phyloP scores from a whole-genome alignment of 2,329 filamentous ascomycete species.

The Phyllosticta capitalensis region DNA sequence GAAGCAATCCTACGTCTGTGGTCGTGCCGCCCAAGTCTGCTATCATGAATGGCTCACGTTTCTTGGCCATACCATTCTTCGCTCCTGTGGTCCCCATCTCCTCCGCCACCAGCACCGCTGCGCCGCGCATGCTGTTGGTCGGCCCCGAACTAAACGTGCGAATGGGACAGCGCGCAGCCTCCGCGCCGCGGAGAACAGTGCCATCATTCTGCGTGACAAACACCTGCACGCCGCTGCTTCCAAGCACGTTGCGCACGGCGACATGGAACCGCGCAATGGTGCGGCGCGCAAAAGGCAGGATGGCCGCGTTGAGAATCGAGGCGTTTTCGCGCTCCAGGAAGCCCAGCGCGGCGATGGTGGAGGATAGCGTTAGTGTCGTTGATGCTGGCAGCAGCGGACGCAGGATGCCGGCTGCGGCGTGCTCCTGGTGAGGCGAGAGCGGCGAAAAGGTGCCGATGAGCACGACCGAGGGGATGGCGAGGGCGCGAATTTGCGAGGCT shows the following conservation, averaged over 20 bases:
- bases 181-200: slow-evolving; percentile 45
- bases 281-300: slow-evolving; percentile 47
- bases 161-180: slow-evolving; percentile 49
- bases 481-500: slow-evolving; percentile 25
- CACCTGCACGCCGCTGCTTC: slow-evolving; percentile 30
- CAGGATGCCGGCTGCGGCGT: slow-evolving; percentile 31
- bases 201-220: slow-evolving; percentile 58
- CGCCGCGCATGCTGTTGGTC: slow-evolving; percentile 45
- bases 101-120: slow-evolving; percentile 46
- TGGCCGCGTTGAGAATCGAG: slow-evolving; percentile 54
- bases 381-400: slow-evolving; percentile 27
- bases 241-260: slow-evolving; percentile 39
- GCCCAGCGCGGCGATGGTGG: slow-evolving; percentile 37
- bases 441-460: slow-evolving; percentile 40
- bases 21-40: slow-evolving; percentile 60
- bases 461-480: slow-evolving; percentile 31
- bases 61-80: background rate
- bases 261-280: slow-evolving; percentile 49
- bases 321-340: slow-evolving; percentile 56
- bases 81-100: slow-evolving; percentile 3
- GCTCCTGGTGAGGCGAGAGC: slow-evolving; percentile 33
- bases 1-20: slow-evolving; percentile 50
- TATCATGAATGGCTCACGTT: slow-evolving; percentile 31
- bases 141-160: slow-evolving; percentile 54
- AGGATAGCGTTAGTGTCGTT: slow-evolving; percentile 32